Base-by-base conservation (phyloP, 768 basidiomycete species). In the Suillus sp. region DNA sequence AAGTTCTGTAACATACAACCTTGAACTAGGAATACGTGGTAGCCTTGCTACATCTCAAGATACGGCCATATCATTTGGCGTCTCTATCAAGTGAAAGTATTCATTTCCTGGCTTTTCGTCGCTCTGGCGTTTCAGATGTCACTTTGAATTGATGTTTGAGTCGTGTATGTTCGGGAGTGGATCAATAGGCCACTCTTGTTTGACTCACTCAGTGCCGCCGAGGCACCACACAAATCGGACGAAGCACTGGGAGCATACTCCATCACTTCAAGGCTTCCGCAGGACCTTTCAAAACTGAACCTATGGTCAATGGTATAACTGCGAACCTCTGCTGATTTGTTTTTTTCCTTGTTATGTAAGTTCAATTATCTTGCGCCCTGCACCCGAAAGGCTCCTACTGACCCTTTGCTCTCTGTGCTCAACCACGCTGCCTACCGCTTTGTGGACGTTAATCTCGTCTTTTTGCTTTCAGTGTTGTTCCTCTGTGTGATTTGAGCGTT, bases 261-360 rank as follows among this genome's bases (percentile, higher is more conserved):
- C 27, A 69, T 67, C 70, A 71, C 61, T 60, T 62, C 64, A 47
- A 62, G 53, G 59, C 61, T 62, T 59, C 57, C 65, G 58, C 64
- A 54, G 58, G 63, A 68, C 64, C 59, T 59, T 62, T 60, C 74
- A 72, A 69, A 65, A 67, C 60, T 73, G 63, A 69, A 59, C 68
- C 70, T 69, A 62, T 71, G 72, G 72, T 62, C 58, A 37, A 71
- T 72, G 71, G 66, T 75, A 75, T 72, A 75, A 67, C 72, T 64
- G 69, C 65, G 64, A 67, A 62, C 61, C 67, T 61, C 61, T 68
- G 59, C 67, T 77, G 62, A 72, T 70, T 61, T 61, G 22, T 56
- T 67, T 66, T 61, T 57, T 48, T 74, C 50, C 55, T 68, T 40
- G 72, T 77, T 77, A 77, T 77, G 74, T 76, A 76, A 75, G 75